Evolutionary conservation across 306 rosid genomes (phyloP).

Genomic region (Carpinus fangiana): DNA sequence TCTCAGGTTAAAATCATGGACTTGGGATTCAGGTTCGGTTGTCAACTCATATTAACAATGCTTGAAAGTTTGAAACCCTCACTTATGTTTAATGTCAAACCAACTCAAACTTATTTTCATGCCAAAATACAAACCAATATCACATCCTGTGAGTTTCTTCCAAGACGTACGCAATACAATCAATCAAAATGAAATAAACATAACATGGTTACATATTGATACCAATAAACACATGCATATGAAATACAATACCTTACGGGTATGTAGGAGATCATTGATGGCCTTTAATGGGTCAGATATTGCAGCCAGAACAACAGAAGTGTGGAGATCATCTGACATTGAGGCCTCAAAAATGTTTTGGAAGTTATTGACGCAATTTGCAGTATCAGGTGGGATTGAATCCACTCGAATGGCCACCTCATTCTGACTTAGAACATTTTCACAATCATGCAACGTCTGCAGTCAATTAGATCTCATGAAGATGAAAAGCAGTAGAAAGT

Average conservation of each 20-base stretch:
- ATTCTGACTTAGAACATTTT: conserved; percentile 57
- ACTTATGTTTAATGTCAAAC: background rate
- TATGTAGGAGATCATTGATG: conserved; percentile 82
- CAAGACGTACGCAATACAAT: background rate
- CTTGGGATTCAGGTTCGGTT: background rate
- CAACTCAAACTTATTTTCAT: background rate
- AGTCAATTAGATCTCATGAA: conserved; percentile 35
- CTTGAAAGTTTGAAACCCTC: background rate
- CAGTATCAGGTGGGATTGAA: conserved; percentile 53
- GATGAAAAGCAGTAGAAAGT: background rate
- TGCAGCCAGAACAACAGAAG: conserved; percentile 77
- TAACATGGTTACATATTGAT: background rate
- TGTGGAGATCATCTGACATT: conserved; percentile 93
- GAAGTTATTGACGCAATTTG: conserved; percentile 50
- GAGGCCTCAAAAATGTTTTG: conserved; percentile 60
- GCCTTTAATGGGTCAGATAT: conserved; percentile 83
- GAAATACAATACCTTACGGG: conserved; percentile 65
- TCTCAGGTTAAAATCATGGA: background rate
- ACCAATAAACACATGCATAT: background rate
- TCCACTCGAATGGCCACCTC: conserved; percentile 55
- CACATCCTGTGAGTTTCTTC: background rate
- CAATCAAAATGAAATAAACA: background rate
- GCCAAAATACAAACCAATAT: background rate
- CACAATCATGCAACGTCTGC: conserved; percentile 89
- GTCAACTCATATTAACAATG: background rate